Base-by-base conservation (phyloP, 768 basidiomycete species). In the Leccinum incarnatum region DNA sequence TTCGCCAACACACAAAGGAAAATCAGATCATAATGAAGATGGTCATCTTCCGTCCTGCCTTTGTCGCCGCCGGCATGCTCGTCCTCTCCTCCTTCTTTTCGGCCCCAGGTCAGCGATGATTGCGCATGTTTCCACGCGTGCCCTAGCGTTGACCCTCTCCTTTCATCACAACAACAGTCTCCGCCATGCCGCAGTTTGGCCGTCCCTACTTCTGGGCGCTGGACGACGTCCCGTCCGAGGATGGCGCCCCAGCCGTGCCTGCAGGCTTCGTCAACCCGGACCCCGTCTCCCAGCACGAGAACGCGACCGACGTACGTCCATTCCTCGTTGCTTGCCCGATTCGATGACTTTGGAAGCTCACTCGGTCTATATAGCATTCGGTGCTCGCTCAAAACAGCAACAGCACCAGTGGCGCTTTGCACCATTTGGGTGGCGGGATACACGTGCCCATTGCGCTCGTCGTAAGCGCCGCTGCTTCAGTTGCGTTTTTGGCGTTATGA, bases 131-230 rank as follows among this genome's bases (percentile, higher is more conserved):
- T 21, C 4, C 9, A 7, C 37, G 3, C 17, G 9, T n/a, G 9
- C 4, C 1, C 9, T 9, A n/a, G 4, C 9, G 4, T 4, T 40
- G 7, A n/a, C 40, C 14, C 15, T 15, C 36, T 3, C 15, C 36
- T 37, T 15, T 15, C 36, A 8, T 40, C 17, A 40, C 40, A 17
- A 37, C 37, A 17, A 17, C 37, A 62, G 68, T 58, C 1, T 62
- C 58, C 6, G 67, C 69, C 5, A 11, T 42, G 29, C 68, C 68
- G 2, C 69, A 71, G 50, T 67, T 61, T 23, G 67, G 70, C 6
- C 49, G 62, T 4, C 63, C 67, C 1, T 1, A 36, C 19, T 12
- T 68, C 2, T 56, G 59, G 17, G 57, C 6, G 7, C 34, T 69
- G 49, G 62, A 69, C 30, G 60, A 30, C 19, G 10, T 17, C 23